Percentiles rank a stretch among this genome's conserved stretches.
These are phyloP conservation scores for Talaromyces sp. DNA, from an alignment of 2,329 filamentous ascomycete genomes.

Conservation along the genomic window DNA sequence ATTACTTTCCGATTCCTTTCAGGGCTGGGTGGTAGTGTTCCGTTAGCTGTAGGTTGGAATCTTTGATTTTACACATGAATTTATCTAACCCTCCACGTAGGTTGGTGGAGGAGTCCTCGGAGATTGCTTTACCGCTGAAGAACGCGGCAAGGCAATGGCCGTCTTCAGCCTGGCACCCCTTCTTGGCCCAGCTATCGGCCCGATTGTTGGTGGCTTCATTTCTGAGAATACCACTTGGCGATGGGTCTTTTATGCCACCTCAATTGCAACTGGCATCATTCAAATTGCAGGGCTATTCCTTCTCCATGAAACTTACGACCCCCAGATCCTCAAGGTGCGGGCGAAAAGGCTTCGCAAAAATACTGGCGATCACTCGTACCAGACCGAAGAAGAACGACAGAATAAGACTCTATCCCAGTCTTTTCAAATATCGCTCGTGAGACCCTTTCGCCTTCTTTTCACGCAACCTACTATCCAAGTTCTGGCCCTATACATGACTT, in stretches of 20 bases:
- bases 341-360: not conserved
- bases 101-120: conserved; percentile 48
- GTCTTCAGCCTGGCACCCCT: conserved; percentile 57
- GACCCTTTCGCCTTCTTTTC: conserved; percentile 49
- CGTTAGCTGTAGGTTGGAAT: conserved; percentile 43
- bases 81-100: conserved; percentile 17
- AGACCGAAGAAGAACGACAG: not conserved
- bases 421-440: conserved; percentile 50
- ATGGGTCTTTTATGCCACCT: conserved; percentile 68
- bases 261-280: conserved; percentile 57
- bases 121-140: conserved; percentile 57
- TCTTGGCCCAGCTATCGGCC: conserved; percentile 58
- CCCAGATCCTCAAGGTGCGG: not conserved
- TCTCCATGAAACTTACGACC: conserved; percentile 3
- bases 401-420: not conserved
- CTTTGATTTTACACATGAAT: not conserved
- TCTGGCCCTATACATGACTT: conserved; percentile 47
- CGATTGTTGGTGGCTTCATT: conserved; percentile 60
- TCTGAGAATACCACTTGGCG: conserved; percentile 62
- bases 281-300: conserved; percentile 47
- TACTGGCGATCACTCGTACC: not conserved
- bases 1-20: conserved; percentile 56
- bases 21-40: conserved; percentile 55
- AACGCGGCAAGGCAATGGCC: conserved; percentile 42
- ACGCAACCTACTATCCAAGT: conserved; percentile 55